Evolutionary conservation across 208 protist genomes (phyloP).

Genomic region (Cochliopodium minus): DNA sequence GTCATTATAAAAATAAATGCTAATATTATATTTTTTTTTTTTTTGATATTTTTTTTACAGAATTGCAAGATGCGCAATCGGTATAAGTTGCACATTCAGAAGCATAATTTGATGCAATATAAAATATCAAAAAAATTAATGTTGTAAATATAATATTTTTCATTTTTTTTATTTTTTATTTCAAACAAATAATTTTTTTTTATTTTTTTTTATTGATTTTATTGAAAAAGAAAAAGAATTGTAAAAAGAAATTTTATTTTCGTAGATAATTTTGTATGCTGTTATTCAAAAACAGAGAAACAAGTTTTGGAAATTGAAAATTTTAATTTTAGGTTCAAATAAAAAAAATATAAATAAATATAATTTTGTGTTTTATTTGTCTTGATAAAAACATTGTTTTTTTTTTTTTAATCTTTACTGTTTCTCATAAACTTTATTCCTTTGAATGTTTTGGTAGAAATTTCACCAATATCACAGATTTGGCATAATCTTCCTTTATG

Average conservation of each 20-base stretch:
- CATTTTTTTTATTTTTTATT: constrained; percentile 18
- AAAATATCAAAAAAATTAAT: not conserved
- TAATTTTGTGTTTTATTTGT: too few species aligned
- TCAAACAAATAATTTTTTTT: constrained; percentile 12
- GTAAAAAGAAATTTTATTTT: not conserved
- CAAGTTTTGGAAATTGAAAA: too few species aligned
- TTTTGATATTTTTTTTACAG: too few species aligned
- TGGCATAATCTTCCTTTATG: constrained; percentile 41
- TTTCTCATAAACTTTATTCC: not conserved
- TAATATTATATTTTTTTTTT: too few species aligned
- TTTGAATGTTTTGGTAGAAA: constrained; percentile 14
- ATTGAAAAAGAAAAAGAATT: not conserved
- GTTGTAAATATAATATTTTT: constrained; percentile 8
- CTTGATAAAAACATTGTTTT: too few species aligned
- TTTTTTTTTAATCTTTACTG: too few species aligned
- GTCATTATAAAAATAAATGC: too few species aligned
- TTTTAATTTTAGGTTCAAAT: too few species aligned
- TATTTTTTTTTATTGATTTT: constrained; percentile 15
- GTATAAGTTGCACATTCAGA: too few species aligned
- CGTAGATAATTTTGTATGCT: constrained; percentile 9
- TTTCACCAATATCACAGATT: constrained; percentile 35
- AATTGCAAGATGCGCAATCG: too few species aligned
- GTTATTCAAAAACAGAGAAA: constrained; percentile 19
- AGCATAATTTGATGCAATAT: too few species aligned
- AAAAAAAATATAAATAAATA: too few species aligned